Evolutionary conservation across 352 stramenopile species (phyloP).

Genomic region (Globisporangium sylvaticum): DNA sequence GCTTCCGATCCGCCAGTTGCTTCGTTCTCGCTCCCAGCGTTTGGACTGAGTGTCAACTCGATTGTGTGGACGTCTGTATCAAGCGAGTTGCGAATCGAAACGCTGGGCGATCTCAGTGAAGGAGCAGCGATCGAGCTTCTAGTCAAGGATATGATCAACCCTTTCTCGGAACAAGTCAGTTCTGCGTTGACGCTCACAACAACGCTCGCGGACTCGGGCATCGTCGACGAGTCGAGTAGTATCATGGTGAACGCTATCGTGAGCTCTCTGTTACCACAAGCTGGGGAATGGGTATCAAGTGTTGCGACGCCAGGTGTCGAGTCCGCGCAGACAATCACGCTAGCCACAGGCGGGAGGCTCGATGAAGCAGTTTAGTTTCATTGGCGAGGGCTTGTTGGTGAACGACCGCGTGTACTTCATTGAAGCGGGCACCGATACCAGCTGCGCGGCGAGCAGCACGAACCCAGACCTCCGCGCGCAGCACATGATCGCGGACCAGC

Average conservation of each 20-base stretch:
- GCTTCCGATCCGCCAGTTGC: conserved; percentile 13
- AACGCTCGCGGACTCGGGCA: conserved; percentile 31
- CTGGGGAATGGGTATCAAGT: conserved; percentile 32
- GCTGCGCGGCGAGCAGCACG: conserved; percentile 32
- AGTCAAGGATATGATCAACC: conserved; percentile 51
- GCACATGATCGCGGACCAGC: conserved; percentile 30
- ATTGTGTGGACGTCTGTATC: conserved; percentile 26
- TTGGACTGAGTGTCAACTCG: conserved; percentile 29
- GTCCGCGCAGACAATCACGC: conserved; percentile 35
- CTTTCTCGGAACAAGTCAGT: conserved; percentile 26
- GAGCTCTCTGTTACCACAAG: conserved; percentile 20
- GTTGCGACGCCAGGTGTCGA: conserved; percentile 44
- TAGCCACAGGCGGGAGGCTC: conserved; percentile 41
- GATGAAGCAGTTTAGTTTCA: conserved; percentile 51
- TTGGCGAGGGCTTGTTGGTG: conserved; percentile 38
- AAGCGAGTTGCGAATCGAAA: conserved; percentile 33
- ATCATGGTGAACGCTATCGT: conserved; percentile 44
- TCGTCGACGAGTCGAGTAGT: conserved; percentile 44
- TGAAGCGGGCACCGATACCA: conserved; percentile 24
- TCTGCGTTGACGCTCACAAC: conserved; percentile 28
- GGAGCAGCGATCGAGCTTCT: conserved; percentile 31
- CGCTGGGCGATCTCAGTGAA: conserved; percentile 34
- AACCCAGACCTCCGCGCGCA: conserved; percentile 27
- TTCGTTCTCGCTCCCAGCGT: conserved; percentile 28
- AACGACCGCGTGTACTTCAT: conserved; percentile 71